Evolutionary conservation across 1,139 yeast species (phyloP).

Genomic region (Sugiyamaella grinbergsii): DNA sequence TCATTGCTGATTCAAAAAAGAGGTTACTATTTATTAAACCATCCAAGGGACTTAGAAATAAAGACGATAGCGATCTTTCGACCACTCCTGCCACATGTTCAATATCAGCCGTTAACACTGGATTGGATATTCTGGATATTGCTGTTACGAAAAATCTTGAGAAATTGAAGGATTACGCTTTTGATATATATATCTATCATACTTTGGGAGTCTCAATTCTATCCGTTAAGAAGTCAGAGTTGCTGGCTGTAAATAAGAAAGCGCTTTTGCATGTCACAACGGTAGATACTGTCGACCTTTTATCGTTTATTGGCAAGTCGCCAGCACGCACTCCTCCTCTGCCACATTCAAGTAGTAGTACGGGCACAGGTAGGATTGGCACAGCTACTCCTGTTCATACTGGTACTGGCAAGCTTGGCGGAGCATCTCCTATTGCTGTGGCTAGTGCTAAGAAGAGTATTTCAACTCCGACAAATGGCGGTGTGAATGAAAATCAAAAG

Average conservation of each 20-base stretch:
- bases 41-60: background rate
- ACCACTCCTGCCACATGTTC: constrained; percentile 4
- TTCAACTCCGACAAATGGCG: constrained; percentile 1
- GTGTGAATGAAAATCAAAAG: background rate
- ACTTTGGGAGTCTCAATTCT: constrained; percentile 31
- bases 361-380: background rate
- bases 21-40: constrained; percentile 20
- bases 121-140: constrained; percentile 25
- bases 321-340: background rate
- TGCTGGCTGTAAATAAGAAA: constrained; percentile 11
- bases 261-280: constrained; percentile 6
- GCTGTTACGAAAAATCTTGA: constrained; percentile 29
- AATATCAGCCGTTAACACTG: constrained; percentile 19
- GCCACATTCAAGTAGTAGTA: background rate
- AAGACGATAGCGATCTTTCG: constrained; percentile 2
- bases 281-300: constrained; percentile 5
- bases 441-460: background rate
- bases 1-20: constrained; percentile 12
- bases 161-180: constrained; percentile 21
- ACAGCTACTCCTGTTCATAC: background rate
- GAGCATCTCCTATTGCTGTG: background rate
- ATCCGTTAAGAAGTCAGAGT: constrained; percentile 21
- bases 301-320: background rate
- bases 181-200: constrained; percentile 32
- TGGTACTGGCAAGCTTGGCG: background rate